Evolutionary conservation across 352 stramenopile species (phyloP), one percentile per base, ranked within the genome.

Genomic region (Phytophthora fragariae): DNA sequence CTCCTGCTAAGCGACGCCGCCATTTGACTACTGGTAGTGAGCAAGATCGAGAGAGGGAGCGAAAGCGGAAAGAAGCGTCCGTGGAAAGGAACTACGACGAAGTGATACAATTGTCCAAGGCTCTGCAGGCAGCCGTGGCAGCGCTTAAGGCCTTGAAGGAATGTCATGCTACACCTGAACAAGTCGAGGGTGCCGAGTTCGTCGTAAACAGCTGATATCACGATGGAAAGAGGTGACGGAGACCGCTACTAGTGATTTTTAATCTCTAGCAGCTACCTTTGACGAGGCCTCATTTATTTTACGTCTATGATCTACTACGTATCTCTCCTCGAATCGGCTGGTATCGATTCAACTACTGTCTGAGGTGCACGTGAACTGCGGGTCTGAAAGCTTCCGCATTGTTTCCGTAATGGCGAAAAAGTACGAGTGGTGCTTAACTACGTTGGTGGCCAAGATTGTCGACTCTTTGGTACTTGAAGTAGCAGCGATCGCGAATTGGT

Each of bases 401-500:
- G 52, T 14, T 21, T 35, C 27, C 11, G 27, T 57, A 17, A 57
- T 57, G 21, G 27, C 21, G 15, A 37, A 37, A 55, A 55, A 55
- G 49, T 55, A 55, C 10, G 11, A 15, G 49, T 55, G 49, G 10
- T 55, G 21, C 15, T 55, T 55, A 11, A 55, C 49, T 15, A 31
- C 21, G 49, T 31, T 31, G 19, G n/a, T 55, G n/a, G 49, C n/a
- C 49, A 55, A 17, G 19, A 55, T 55, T 5, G 49, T 55, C 49
- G 49, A 55, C n/a, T 55, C 21, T 3, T 55, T 31, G 3, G 49
- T 31, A 31, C n/a, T n/a, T n/a, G n/a, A n/a, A n/a, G n/a, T n/a
- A n/a, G 49, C 49, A 55, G 49, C 49, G 9, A 55, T 33, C 4
- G 49, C 49, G 33, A 88, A 75, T 24, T 75, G 47, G 41, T 76